Evolutionary conservation across 2,329 filamentous ascomycete species (phyloP), one percentile per base, ranked within the genome.

Genomic region (Immersiporthe knoxdaviesiana): DNA sequence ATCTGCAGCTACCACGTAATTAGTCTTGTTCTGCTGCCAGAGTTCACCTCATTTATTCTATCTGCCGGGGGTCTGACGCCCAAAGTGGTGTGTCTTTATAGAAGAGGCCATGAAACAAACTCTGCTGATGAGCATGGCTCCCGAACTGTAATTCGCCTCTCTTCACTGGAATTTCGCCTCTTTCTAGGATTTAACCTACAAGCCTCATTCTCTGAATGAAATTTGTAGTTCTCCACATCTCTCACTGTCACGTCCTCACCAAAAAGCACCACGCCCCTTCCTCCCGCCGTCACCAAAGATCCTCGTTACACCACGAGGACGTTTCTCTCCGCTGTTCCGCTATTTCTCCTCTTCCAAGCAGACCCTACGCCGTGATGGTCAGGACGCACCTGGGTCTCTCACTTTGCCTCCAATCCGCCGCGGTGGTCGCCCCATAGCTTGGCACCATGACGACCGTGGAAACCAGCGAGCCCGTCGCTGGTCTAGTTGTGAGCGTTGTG

Each of bases 401-500:
- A 54, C 16, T 16, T 24, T 54, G n/a, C 50, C 24, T 30, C 24
- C 5, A 2, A 0, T 54, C 24, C 12, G 24, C 24, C 12, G 24
- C 11, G n/a, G n/a, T 54, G n/a, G 50, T 27, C 24, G 10, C 24
- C 50, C 24, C 24, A 27, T 6, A 54, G 50, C 12, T 16, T 14
- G 12, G 50, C 50, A 30, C 30, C n/a, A 54, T 54, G 50, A 54
- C 50, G 50, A 14, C 24, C 11, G 50, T 27, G 50, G 12, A 2
- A 27, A 16, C 11, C 12, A 6, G 24, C 37, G 61, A 24, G 44
- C 67, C 63, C 14, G 41, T 59, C 7, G 67, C 64, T 44, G 67
- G 67, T 44, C 59, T 27, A 4, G 41, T 66, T 5, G 64, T 68
- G 35, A 68, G 67, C 67, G 63, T 68, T 32, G 41, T 68, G 35